phyloP scores from a whole-genome alignment of 2,329 filamentous ascomycete genomes.

The Aureobasidium sp. region DNA sequence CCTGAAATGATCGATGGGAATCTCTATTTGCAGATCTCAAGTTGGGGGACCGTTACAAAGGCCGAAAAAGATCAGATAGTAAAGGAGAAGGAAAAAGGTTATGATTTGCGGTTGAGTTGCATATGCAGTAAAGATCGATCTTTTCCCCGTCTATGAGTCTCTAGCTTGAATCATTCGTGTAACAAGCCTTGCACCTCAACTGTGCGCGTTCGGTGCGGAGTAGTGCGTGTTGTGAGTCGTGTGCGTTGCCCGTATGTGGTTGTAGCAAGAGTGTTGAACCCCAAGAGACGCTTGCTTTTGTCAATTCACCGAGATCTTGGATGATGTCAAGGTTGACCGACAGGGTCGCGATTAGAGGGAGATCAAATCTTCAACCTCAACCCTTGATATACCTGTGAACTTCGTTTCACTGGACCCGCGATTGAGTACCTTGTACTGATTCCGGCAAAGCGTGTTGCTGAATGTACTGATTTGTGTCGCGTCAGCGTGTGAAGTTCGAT shows the following conservation, averaged over 20 bases:
- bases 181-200: neutral
- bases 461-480: neutral
- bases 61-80: neutral
- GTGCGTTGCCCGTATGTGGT: neutral
- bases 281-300: neutral
- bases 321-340: constrained; percentile 2
- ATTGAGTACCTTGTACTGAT: neutral
- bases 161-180: neutral
- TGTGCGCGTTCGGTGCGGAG: neutral
- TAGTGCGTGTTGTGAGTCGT: neutral
- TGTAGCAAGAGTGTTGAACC: constrained; percentile 2
- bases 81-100: neutral
- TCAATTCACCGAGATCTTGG: neutral
- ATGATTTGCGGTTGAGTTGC: neutral
- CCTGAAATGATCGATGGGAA: neutral
- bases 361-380: neutral
- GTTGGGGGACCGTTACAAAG: neutral
- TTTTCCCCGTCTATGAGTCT: too few relatives aligned
- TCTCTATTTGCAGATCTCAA: neutral
- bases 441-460: neutral
- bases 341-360: neutral
- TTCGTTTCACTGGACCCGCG: neutral
- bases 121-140: neutral
- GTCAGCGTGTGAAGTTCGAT: neutral
- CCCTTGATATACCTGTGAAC: neutral